phyloP scores from a whole-genome alignment of 768 basidiomycete genomes.

The Mycena galericulata region DNA sequence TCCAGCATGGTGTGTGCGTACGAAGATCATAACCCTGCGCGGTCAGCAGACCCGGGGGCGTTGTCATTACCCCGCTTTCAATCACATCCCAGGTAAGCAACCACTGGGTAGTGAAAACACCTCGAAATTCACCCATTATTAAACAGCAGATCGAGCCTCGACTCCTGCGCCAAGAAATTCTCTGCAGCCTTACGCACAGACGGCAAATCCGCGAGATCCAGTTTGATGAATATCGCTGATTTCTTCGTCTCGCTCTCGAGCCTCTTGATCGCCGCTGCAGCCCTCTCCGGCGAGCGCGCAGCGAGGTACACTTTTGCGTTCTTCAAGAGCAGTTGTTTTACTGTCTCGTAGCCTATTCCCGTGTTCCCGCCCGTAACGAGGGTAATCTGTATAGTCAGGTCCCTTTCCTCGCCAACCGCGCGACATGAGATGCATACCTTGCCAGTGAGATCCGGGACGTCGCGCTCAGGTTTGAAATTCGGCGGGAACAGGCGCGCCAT shows the following conservation, averaged over 20 bases:
- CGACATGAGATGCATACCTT: not conserved
- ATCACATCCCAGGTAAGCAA: not conserved
- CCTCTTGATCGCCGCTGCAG: constrained; percentile 37
- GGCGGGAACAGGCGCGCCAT: not conserved
- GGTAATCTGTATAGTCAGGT: constrained; percentile 35
- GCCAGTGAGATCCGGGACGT: not conserved
- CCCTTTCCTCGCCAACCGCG: no score
- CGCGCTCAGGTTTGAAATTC: not conserved
- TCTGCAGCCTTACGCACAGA: constrained; percentile 37
- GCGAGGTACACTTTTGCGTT: constrained; percentile 46
- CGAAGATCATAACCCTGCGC: constrained; percentile 29
- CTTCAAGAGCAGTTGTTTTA: constrained; percentile 44
- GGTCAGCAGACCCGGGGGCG: constrained; percentile 36
- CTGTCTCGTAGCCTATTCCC: constrained; percentile 56
- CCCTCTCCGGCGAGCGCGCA: constrained; percentile 29
- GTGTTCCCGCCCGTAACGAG: constrained; percentile 54
- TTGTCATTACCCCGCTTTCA: constrained; percentile 40
- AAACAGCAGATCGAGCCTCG: constrained; percentile 39
- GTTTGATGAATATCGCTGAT: constrained; percentile 33
- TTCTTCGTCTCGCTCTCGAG: constrained; percentile 44
- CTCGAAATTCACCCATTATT: constrained; percentile 41
- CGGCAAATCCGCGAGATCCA: constrained; percentile 46
- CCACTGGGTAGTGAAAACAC: no score
- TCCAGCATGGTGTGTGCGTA: not conserved
- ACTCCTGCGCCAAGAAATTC: constrained; percentile 38